phyloP scores from a whole-genome alignment of 2,329 filamentous ascomycete species.

The Knoxdaviesia capensis region DNA sequence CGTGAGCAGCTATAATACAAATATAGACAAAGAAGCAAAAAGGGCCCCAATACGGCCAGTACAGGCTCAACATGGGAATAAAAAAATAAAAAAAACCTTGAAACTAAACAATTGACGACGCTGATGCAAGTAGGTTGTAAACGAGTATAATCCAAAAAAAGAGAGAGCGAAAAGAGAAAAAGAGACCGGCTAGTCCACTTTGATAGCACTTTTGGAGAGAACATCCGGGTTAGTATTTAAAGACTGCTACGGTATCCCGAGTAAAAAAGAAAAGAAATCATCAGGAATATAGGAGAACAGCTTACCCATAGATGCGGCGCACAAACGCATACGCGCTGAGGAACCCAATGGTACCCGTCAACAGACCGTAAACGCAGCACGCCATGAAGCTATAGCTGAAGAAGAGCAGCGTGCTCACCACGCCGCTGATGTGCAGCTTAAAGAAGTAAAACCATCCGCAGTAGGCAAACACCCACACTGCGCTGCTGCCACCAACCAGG shows the following conservation, averaged over 20 bases:
- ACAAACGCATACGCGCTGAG: conserved; percentile 71
- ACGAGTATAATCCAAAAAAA: no score
- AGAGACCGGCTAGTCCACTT: conserved; percentile 18
- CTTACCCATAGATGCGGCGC: conserved; percentile 60
- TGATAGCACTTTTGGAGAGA: conserved; percentile 22
- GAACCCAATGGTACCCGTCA: conserved; percentile 72
- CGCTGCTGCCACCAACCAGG: conserved; percentile 54
- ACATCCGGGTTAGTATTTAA: conserved; percentile 4
- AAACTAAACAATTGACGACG: no score
- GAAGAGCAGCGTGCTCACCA: conserved; percentile 62
- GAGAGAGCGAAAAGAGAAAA: neutral
- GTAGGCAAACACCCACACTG: conserved; percentile 67
- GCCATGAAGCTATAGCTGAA: conserved; percentile 72
- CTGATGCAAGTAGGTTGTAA: no score
- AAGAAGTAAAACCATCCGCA: conserved; percentile 69
- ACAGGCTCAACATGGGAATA: no score
- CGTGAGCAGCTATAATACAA: no score
- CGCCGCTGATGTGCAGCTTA: conserved; percentile 62
- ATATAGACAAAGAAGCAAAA: no score
- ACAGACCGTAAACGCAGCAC: conserved; percentile 59
- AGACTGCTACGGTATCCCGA: neutral
- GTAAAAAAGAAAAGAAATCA: neutral
- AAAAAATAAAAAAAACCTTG: no score
- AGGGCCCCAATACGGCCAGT: no score
- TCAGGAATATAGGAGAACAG: conserved; percentile 4